A percentile compares a stretch with the other conserved stretches of the same genome.
Evolutionary conservation across 2,329 filamentous ascomycete genomes (phyloP).

Genomic region (Pseudogymnoascus sp.): DNA sequence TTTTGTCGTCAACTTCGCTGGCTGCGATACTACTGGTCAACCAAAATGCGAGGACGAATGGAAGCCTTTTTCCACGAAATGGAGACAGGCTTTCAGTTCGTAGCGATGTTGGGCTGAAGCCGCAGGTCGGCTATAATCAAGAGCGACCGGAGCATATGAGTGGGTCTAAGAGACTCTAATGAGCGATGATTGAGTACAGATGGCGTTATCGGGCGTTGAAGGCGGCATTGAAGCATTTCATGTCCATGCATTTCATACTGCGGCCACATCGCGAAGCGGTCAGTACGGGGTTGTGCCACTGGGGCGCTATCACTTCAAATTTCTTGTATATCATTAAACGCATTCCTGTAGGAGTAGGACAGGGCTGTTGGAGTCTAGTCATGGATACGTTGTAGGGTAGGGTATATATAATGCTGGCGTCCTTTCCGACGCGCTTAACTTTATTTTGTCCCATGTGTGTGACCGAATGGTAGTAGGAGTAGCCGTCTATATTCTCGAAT

Average conservation of each 20-base stretch:
- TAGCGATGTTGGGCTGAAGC: not conserved
- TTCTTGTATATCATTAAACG: slow-evolving; percentile 10
- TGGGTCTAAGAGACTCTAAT: slow-evolving; percentile 5
- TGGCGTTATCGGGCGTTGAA: slow-evolving; percentile 1
- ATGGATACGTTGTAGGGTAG: not conserved
- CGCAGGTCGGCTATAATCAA: not conserved
- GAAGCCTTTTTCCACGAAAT: slow-evolving; percentile 28
- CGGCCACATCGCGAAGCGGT: not conserved
- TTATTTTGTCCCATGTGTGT: not conserved
- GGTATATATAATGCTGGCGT: slow-evolving; percentile 3
- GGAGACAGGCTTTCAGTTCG: slow-evolving; percentile 18
- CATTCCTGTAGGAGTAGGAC: slow-evolving; percentile 1
- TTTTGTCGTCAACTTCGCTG: slow-evolving; percentile 69
- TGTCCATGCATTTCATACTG: slow-evolving; percentile 4
- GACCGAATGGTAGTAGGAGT: not conserved
- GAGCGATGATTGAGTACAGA: slow-evolving; percentile 1
- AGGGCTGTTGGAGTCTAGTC: not conserved
- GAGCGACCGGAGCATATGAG: not conserved
- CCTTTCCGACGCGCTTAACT: not conserved
- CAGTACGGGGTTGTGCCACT: not conserved
- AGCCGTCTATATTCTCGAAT: not conserved
- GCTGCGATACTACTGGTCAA: slow-evolving; percentile 50
- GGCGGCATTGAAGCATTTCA: not conserved
- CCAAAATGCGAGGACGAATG: slow-evolving; percentile 67
- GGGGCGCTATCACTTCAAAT: not conserved